Evolutionary conservation across 352 stramenopile species (phyloP).

Genomic region (Peronospora belbahrii): DNA sequence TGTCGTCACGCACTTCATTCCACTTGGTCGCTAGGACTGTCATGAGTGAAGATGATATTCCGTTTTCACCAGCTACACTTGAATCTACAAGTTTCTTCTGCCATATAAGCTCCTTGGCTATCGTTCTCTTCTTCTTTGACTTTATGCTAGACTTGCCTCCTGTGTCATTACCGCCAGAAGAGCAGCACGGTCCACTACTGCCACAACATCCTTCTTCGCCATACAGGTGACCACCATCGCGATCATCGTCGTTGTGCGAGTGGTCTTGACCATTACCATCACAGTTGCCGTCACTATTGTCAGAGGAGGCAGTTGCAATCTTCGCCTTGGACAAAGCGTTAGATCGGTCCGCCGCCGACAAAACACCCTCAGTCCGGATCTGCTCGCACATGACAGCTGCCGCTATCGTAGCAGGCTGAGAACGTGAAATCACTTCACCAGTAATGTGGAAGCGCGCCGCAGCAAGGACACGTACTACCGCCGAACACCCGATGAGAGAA

Average conservation of each 20-base stretch:
- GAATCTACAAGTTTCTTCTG: constrained; percentile 12
- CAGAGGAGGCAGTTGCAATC: constrained; percentile 8
- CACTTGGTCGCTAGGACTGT: constrained; percentile 19
- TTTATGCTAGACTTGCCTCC: constrained; percentile 31
- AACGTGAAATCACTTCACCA: constrained; percentile 47
- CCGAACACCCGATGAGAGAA: constrained; percentile 62
- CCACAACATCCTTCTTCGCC: constrained; percentile 29
- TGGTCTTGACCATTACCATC: constrained; percentile 17
- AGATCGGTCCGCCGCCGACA: constrained; percentile 23
- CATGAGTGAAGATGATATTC: constrained; percentile 11
- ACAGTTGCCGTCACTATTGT: constrained; percentile 25
- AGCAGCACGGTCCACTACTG: constrained; percentile 26
- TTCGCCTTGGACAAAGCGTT: constrained; percentile 29
- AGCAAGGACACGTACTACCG: constrained; percentile 46
- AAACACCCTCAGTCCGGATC: constrained; percentile 33
- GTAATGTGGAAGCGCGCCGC: constrained; percentile 72
- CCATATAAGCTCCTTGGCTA: constrained; percentile 7
- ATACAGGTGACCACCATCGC: constrained; percentile 14
- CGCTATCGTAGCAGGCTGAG: constrained; percentile 41
- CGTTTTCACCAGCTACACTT: constrained; percentile 2
- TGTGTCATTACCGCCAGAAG: constrained; percentile 20
- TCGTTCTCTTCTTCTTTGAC: constrained; percentile 26
- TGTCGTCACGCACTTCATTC: constrained; percentile 37
- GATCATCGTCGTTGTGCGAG: constrained; percentile 14
- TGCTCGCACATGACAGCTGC: constrained; percentile 44